These are phyloP conservation scores for Luzula sylvatica DNA, from an alignment of 176 grass and related monocot species.

Conservation along the genomic window DNA sequence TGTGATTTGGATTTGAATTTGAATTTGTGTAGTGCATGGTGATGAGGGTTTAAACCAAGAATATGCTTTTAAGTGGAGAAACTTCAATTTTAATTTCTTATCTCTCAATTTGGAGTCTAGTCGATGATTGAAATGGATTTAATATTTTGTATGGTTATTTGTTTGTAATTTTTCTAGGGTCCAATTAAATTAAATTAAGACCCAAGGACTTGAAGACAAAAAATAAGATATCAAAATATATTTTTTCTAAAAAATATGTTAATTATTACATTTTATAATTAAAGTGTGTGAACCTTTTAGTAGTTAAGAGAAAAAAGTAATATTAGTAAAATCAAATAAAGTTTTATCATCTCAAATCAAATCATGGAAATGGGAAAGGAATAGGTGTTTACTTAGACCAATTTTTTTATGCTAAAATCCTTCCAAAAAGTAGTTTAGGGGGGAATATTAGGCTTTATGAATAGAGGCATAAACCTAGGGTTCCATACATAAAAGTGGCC, in stretches of 20 bases:
- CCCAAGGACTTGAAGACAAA: too few species aligned
- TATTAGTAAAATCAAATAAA: slow-evolving; percentile 10
- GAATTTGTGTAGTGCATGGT: too few species aligned
- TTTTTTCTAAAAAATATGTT: too few species aligned
- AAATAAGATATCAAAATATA: too few species aligned
- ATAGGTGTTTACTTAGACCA: slow-evolving; percentile 1
- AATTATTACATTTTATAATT: too few species aligned
- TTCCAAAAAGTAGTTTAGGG: slow-evolving; percentile 7
- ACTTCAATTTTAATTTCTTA: background rate
- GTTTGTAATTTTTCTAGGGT: too few species aligned
- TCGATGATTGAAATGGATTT: too few species aligned
- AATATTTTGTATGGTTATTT: too few species aligned
- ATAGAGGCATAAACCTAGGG: slow-evolving; percentile 9
- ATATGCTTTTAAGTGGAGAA: slow-evolving; percentile 2
- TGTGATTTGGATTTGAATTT: background rate
- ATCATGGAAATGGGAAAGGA: background rate
- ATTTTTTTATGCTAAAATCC: slow-evolving; percentile 8
- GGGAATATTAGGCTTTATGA: slow-evolving; percentile 14
- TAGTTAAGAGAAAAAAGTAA: background rate
- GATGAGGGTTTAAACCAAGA: slow-evolving; percentile 4
- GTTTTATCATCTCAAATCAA: background rate
- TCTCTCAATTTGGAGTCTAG: background rate
- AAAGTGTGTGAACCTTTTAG: background rate
- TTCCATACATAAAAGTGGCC: slow-evolving; percentile 4
- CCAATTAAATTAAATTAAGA: too few species aligned